Conservation (phyloP, 495 filamentous ascomycete genomes). For the Talaromyces trachyspermus region DNA sequence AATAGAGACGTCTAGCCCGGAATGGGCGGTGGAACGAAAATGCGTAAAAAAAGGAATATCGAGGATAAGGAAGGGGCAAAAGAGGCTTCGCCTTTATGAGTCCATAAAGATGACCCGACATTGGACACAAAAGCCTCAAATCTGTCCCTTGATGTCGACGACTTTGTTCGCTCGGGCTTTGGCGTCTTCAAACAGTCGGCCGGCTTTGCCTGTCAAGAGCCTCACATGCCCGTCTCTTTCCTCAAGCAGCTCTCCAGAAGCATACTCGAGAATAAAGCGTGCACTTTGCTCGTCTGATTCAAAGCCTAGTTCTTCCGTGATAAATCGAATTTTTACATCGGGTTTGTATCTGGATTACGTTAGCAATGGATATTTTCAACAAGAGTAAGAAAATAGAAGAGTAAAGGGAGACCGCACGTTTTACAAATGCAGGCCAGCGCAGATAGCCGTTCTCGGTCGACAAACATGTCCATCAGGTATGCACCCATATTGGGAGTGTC, state of each 20-base stretch:
- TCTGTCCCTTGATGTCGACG: constrained; percentile 96
- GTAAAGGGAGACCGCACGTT: constrained; percentile 62
- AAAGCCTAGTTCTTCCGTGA: constrained; percentile 93
- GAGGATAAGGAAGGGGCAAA: too few relatives aligned
- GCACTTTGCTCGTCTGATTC: constrained; percentile 85
- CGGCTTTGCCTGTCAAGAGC: constrained; percentile 70
- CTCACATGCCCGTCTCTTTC: constrained; percentile 65
- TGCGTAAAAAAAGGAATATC: too few relatives aligned
- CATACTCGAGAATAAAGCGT: constrained; percentile 76
- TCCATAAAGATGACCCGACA: too few relatives aligned
- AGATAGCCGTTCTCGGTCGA: constrained; percentile 83
- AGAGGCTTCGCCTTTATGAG: too few relatives aligned
- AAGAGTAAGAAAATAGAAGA: background rate
- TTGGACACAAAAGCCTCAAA: constrained; percentile 45
- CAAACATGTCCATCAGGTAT: constrained; percentile 98
- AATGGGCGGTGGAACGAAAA: too few relatives aligned
- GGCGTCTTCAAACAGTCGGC: constrained; percentile 61
- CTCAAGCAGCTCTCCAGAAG: constrained; percentile 67
- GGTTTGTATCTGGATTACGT: constrained; percentile 69
- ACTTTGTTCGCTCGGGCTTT: constrained; percentile 66
- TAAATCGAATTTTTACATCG: constrained; percentile 79
- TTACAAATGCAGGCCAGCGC: constrained; percentile 86
- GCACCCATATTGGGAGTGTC: constrained; percentile 95
- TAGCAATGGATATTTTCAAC: constrained; percentile 17
- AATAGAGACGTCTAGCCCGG: too few relatives aligned